Evolutionary conservation across 306 rosid species (phyloP).

Genomic region (Vigna nakashimae): DNA sequence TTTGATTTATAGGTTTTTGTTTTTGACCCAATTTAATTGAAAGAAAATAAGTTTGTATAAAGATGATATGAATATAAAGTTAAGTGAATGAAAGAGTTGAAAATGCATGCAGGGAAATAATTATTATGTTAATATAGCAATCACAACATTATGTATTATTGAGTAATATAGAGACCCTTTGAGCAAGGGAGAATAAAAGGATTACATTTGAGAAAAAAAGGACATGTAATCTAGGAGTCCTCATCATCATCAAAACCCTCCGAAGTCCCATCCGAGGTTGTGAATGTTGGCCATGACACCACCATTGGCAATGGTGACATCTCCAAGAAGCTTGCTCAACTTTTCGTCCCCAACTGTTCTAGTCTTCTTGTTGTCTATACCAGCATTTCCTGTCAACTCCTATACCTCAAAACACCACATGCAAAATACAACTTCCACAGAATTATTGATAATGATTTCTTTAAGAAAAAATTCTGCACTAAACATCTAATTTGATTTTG

Average conservation of each 20-base stretch:
- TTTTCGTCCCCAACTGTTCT: constrained; percentile 84
- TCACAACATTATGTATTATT: neutral
- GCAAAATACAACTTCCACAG: neutral
- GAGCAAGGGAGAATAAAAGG: too few species aligned
- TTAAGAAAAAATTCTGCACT: too few species aligned
- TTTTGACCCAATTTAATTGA: too few species aligned
- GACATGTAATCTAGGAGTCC: constrained; percentile 46
- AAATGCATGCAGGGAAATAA: neutral
- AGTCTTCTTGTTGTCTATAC: constrained; percentile 90
- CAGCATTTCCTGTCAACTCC: constrained; percentile 86
- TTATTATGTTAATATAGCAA: neutral
- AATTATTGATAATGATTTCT: too few species aligned
- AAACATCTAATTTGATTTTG: too few species aligned
- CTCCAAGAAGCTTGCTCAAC: constrained; percentile 87
- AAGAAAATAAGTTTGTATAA: neutral
- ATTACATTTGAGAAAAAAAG: neutral
- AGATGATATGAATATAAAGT: neutral
- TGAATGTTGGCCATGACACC: constrained; percentile 98
- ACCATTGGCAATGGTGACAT: constrained; percentile 92
- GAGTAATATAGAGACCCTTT: neutral
- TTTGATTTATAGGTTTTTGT: too few species aligned
- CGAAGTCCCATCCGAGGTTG: constrained; percentile 62
- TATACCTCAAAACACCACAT: constrained; percentile 55
- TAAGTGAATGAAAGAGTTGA: neutral
- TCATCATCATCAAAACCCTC: constrained; percentile 43